These are phyloP conservation scores for Hemisphaericaspora subhashii DNA, from an alignment of 1,139 yeast genomes.

Conservation along the genomic window DNA sequence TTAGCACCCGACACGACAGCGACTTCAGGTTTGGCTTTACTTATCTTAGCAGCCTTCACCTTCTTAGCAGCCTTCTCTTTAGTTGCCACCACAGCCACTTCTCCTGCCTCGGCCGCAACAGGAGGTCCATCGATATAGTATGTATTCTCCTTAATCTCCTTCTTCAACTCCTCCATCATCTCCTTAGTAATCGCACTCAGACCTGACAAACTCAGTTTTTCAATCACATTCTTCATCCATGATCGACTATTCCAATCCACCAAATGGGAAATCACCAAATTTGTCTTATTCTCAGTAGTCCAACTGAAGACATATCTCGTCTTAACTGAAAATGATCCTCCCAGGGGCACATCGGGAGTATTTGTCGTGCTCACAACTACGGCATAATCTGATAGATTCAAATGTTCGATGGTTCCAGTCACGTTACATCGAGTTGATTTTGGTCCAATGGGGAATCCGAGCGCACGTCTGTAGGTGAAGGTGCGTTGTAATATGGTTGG, in stretches of 20 bases:
- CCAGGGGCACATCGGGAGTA: constrained; percentile 65
- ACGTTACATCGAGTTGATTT: constrained; percentile 55
- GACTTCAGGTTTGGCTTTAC: constrained; percentile 5
- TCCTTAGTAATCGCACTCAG: constrained; percentile 43
- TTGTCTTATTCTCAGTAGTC: constrained; percentile 45
- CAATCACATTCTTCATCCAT: constrained; percentile 58
- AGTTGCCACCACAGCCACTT: constrained; percentile 5
- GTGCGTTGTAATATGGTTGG: constrained; percentile 33
- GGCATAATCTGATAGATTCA: constrained; percentile 38
- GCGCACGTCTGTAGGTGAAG: constrained; percentile 45
- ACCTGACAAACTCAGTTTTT: constrained; percentile 49
- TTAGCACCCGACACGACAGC: constrained; percentile 5
- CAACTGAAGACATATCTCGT: constrained; percentile 51
- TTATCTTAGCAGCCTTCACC: constrained; percentile 5
- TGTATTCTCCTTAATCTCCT: constrained; percentile 29
- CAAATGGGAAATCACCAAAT: constrained; percentile 41
- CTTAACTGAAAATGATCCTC: constrained; percentile 50
- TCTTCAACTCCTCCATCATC: constrained; percentile 27
- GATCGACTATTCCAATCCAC: constrained; percentile 57
- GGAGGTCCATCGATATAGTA: constrained; percentile 23
- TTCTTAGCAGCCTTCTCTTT: constrained; percentile 7
- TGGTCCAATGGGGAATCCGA: constrained; percentile 59
- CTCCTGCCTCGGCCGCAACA: constrained; percentile 2
- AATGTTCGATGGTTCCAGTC: constrained; percentile 42
- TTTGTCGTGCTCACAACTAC: constrained; percentile 38